These are phyloP conservation scores for Aurantiochytrium sp. DNA, from an alignment of 108 stramenopile species.

Conservation along the genomic window DNA sequence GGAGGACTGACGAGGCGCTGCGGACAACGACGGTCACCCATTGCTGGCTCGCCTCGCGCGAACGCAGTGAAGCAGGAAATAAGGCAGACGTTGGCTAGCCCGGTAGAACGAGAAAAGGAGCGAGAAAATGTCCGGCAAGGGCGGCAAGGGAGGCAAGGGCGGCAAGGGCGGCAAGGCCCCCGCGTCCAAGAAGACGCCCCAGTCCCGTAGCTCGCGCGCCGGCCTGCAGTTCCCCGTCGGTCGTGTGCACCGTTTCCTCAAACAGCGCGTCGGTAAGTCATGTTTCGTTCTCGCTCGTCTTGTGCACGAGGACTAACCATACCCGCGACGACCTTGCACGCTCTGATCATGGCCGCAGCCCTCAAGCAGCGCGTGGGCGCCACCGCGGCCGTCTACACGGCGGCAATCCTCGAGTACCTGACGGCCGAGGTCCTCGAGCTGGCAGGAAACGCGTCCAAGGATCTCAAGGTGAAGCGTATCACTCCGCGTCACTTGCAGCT, in stretches of 20 bases:
- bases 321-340: too few species aligned
- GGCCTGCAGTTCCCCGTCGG: constrained; percentile 97
- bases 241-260: constrained; percentile 98
- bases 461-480: constrained; percentile 99
- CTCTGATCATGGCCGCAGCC: too few species aligned
- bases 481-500: constrained; percentile 98
- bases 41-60: too few species aligned
- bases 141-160: constrained; percentile 97
- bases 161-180: constrained; percentile 99
- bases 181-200: constrained; percentile 94
- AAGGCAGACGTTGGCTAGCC: too few species aligned
- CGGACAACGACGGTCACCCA: too few species aligned
- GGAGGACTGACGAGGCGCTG: too few species aligned
- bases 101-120: too few species aligned
- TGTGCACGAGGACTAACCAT: too few species aligned
- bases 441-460: constrained; percentile 98
- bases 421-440: constrained; percentile 94
- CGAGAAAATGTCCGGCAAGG: constrained; percentile 58
- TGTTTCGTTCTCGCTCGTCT: background rate
- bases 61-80: too few species aligned
- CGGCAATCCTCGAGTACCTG: constrained; percentile 97
- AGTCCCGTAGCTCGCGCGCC: constrained; percentile 92
- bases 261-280: constrained; percentile 74
- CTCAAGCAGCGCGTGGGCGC: constrained; percentile 89
- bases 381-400: constrained; percentile 98